A percentile compares a stretch with the other conserved stretches of the same genome.
phyloP scores from a whole-genome alignment of 2,329 filamentous ascomycete species.

The Cryoendolithus antarcticus region DNA sequence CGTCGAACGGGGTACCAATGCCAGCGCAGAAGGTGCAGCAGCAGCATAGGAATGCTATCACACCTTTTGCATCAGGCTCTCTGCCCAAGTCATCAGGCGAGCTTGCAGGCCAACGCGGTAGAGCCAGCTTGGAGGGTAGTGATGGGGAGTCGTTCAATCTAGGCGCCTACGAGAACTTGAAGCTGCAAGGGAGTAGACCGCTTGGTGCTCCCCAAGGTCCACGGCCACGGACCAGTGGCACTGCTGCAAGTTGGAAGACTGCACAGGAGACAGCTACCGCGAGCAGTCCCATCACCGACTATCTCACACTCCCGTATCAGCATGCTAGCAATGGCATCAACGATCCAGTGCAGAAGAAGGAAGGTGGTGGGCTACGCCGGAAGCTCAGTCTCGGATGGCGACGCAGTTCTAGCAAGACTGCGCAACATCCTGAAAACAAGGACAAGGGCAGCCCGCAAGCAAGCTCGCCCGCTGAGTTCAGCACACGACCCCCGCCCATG shows the following conservation, averaged over 20 bases:
- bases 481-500: neutral
- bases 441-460: slow-evolving; percentile 26
- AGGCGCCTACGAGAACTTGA: slow-evolving; percentile 24
- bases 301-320: neutral
- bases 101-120: slow-evolving; percentile 25
- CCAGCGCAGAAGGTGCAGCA: slow-evolving; percentile 31
- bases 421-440: slow-evolving; percentile 4
- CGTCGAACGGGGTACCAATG: slow-evolving; percentile 26
- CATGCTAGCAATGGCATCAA: neutral
- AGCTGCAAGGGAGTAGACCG: slow-evolving; percentile 17
- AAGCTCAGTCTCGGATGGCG: slow-evolving; percentile 84
- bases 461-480: slow-evolving; percentile 2
- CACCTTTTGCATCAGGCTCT: slow-evolving; percentile 49
- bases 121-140: slow-evolving; percentile 18
- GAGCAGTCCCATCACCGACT: slow-evolving; percentile 11
- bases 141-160: slow-evolving; percentile 24
- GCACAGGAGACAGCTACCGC: slow-evolving; percentile 11
- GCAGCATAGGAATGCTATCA: slow-evolving; percentile 38
- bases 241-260: slow-evolving; percentile 10
- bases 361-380: slow-evolving; percentile 43
- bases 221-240: slow-evolving; percentile 5
- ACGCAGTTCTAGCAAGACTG: slow-evolving; percentile 59
- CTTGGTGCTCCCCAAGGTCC: slow-evolving; percentile 1
- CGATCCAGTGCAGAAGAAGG: slow-evolving; percentile 13
- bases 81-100: slow-evolving; percentile 45